Base-by-base conservation (phyloP, 306 rosid species). In the Astragalus membranaceus region DNA sequence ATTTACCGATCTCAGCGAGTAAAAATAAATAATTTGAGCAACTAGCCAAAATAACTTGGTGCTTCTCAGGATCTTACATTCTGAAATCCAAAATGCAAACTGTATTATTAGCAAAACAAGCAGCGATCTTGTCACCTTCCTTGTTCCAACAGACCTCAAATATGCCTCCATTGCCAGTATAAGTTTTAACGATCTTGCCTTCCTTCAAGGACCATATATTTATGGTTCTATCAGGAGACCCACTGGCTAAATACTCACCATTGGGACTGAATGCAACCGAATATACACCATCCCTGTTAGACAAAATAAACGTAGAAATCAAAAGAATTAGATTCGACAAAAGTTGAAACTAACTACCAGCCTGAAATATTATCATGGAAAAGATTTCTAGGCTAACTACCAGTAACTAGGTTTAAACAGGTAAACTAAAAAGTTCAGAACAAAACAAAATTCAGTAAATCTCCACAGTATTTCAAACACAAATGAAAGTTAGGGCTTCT, bases 81-180 rank as follows among this genome's bases (percentile, higher is more conserved):
- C 89, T 80, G 59, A 85, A 87, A 58, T 84, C 89, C 75, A 89
- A 53, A 11, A 81, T 81, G 64, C 90, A 88, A n/a, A 94, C 97
- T 53, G 85, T 90, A 59, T 94, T 94, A 85, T 94, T 84, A 46
- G 98, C 87, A 70, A 83, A 94, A 73, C 98, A 94, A 48, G 96
- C 97, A 29, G 98, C 97, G 10, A 94, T 84, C 68, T 88, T 88
- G 79, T 94, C 87, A 39, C 98, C 98, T 39, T 90, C 98, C 73
- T 83, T 94, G 70, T 78, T 90, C 98, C 97, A 94, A 85, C 94
- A 83, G 16, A 94, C 96, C 80, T 94, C 98, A 83, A 90, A 94
- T 32, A 94, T 87, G 73, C 97, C 97, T n/a, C 97, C 98, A 67
- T 86, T 88, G 30, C 98, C 98, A 0, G 82, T 60, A 63, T 84